These are phyloP conservation scores for Monilinia vaccinii-corymbosi DNA, from an alignment of 2,329 filamentous ascomycete genomes.

Conservation along the genomic window DNA sequence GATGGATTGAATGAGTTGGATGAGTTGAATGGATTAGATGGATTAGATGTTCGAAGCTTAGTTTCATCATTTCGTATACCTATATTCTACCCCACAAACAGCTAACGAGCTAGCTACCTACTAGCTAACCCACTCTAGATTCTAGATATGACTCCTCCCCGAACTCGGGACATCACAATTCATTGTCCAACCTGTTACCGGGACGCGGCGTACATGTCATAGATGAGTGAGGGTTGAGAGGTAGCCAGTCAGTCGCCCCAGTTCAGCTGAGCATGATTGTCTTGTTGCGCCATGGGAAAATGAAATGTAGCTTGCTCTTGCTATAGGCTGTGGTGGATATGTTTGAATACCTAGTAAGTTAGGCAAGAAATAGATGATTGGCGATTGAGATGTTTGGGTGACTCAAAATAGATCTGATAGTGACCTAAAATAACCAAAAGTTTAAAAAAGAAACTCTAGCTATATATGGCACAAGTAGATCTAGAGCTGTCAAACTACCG, in stretches of 20 bases:
- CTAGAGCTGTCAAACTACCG: neutral
- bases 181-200: neutral
- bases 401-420: neutral
- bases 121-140: neutral
- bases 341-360: too few species aligned
- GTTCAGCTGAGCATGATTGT: neutral
- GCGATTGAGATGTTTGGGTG: neutral
- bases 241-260: neutral
- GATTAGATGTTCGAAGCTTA: too few species aligned
- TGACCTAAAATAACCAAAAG: neutral
- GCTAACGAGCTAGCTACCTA: neutral
- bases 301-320: too few species aligned
- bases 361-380: neutral
- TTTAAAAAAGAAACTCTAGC: neutral
- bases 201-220: neutral
- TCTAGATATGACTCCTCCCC: neutral
- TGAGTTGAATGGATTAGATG: neutral
- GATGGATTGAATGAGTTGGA: neutral
- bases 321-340: too few species aligned
- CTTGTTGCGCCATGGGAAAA: neutral
- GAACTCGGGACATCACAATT: neutral
- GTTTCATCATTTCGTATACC: neutral
- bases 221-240: neutral
- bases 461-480: neutral
- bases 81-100: neutral